These are phyloP conservation scores for Botrytis elliptica DNA, from an alignment of 2,329 filamentous ascomycete genomes.

Conservation along the genomic window DNA sequence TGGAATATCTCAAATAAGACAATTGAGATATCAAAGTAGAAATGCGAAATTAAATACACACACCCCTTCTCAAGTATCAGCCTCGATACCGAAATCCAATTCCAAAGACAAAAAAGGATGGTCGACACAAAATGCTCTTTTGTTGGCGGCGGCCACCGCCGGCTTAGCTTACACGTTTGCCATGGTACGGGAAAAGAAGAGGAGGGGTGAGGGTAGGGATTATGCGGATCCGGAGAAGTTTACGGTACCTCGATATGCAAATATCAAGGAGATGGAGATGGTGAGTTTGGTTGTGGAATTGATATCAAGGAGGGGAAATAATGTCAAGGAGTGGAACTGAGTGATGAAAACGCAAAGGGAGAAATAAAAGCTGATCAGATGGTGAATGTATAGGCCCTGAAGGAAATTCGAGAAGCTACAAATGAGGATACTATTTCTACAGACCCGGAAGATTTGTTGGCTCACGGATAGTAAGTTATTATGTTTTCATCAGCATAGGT, in stretches of 20 bases:
- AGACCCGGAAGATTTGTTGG: slow-evolving; percentile 59
- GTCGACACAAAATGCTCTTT: slow-evolving; percentile 31
- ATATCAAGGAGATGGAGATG: slow-evolving; percentile 50
- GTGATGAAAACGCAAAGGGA: not conserved
- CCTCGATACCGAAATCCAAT: not conserved
- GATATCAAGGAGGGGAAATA: not conserved
- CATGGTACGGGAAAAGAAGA: slow-evolving; percentile 22
- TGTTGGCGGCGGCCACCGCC: slow-evolving; percentile 30
- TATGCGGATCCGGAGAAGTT: slow-evolving; percentile 37
- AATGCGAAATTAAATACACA: not conserved
- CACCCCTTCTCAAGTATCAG: not conserved
- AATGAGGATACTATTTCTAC: slow-evolving; percentile 59
- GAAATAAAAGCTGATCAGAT: not conserved
- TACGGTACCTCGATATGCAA: slow-evolving; percentile 45
- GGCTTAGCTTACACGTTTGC: slow-evolving; percentile 27
- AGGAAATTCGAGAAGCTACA: slow-evolving; percentile 52
- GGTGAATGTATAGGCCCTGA: slow-evolving; percentile 48
- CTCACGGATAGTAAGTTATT: slow-evolving; percentile 53
- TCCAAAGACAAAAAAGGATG: slow-evolving; percentile 25
- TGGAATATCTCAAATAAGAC: not conserved
- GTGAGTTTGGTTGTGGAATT: slow-evolving; percentile 38
- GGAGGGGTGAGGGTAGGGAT: slow-evolving; percentile 24
- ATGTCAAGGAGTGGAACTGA: not conserved
- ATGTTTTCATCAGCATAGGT: not conserved
- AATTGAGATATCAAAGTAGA: not conserved